Evolutionary conservation across 78 protist species (phyloP).

Genomic region (Chrysochromulina parva): DNA sequence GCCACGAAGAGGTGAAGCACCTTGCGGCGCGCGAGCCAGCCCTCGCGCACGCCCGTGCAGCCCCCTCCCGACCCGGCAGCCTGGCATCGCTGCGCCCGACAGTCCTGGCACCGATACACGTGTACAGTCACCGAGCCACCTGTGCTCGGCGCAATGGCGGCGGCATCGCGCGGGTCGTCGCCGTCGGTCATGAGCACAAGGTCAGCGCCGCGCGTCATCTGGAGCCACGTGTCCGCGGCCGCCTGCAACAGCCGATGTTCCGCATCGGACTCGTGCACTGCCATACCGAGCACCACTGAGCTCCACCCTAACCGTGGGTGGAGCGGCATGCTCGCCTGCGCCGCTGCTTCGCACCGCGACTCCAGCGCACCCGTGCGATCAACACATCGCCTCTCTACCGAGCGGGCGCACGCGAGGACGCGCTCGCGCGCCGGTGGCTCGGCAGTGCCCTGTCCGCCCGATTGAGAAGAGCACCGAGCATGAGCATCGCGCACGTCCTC

Average conservation of each 20-base stretch:
- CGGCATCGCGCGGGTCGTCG: background rate
- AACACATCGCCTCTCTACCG: too few species aligned
- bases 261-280: too few species aligned
- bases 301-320: too few species aligned
- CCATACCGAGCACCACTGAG: too few species aligned
- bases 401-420: too few species aligned
- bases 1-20: background rate
- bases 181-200: background rate
- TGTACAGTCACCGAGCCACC: background rate
- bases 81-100: background rate
- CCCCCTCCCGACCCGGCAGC: background rate
- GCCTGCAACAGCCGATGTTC: background rate
- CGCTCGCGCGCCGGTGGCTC: too few species aligned
- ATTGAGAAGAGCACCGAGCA: too few species aligned
- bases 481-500: too few species aligned
- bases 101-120: background rate
- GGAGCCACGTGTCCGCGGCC: slow-evolving; percentile 8
- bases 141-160: background rate
- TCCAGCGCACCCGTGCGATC: too few species aligned
- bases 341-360: too few species aligned
- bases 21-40: background rate
- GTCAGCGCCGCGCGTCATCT: background rate
- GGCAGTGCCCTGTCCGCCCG: too few species aligned
- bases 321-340: too few species aligned
- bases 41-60: background rate